A percentile compares a stretch with the other conserved stretches of the same genome.
These are phyloP conservation scores for Albugo candida DNA, from an alignment of 352 stramenopile genomes.

Conservation along the genomic window DNA sequence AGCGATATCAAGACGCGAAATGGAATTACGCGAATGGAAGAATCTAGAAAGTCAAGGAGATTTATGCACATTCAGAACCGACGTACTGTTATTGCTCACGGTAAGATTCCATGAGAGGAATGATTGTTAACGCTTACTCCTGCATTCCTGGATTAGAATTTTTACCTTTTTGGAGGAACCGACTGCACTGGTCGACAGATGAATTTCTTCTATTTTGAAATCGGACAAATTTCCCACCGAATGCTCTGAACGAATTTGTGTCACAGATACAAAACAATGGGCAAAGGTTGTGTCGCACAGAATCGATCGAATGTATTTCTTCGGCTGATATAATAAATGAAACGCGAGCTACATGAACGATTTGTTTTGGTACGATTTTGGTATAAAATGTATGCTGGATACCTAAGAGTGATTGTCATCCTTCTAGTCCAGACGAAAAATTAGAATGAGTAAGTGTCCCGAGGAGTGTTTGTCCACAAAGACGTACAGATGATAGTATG, in stretches of 20 bases:
- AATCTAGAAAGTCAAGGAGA: conserved; percentile 55
- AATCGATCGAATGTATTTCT: conserved; percentile 69
- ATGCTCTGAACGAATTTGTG: too few relatives aligned
- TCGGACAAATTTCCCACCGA: too few relatives aligned
- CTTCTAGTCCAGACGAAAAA: conserved; percentile 18
- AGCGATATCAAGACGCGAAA: conserved; percentile 3
- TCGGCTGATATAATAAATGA: conserved; percentile 74
- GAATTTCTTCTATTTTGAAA: conserved; percentile 73
- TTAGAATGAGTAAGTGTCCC: conserved; percentile 52
- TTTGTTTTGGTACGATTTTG: conserved; percentile 76
- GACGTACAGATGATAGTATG: conserved; percentile 77
- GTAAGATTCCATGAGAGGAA: conserved; percentile 9
- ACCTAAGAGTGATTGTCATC: not conserved
- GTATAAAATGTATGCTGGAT: conserved; percentile 7
- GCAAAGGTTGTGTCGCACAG: conserved; percentile 50
- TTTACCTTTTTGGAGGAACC: conserved; percentile 78
- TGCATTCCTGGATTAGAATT: conserved; percentile 1
- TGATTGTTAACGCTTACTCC: not conserved
- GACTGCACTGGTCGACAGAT: conserved; percentile 58
- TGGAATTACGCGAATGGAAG: conserved; percentile 59
- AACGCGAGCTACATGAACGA: conserved; percentile 83
- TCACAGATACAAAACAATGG: conserved; percentile 29
- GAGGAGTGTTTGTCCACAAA: conserved; percentile 31
- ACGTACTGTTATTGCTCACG: conserved; percentile 64
- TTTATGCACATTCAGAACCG: conserved; percentile 64